Conservation (phyloP, 2,329 filamentous ascomycete species). For the Cladosporium oxysporum region DNA sequence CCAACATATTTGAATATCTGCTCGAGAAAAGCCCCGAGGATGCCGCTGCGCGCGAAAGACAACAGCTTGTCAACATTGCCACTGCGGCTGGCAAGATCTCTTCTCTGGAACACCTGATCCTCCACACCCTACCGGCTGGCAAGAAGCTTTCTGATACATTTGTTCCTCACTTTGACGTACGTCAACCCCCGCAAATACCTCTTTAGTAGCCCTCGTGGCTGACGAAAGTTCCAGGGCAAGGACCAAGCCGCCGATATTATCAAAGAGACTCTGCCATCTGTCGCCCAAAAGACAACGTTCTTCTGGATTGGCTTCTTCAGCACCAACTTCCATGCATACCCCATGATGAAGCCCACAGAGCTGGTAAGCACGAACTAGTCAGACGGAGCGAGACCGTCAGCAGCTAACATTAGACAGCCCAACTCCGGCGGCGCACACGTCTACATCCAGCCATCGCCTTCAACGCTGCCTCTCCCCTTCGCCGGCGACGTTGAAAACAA, state of each 20-base stretch:
- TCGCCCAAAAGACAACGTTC: conserved; percentile 27
- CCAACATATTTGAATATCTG: conserved; percentile 27
- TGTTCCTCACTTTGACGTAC: conserved; percentile 24
- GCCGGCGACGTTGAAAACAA: conserved; percentile 21
- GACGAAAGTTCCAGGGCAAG: conserved; percentile 16
- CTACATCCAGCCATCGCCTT: conserved; percentile 14
- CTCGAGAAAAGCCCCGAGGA: conserved; percentile 18
- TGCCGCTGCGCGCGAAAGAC: conserved; percentile 21
- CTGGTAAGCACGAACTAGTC: conserved; percentile 7
- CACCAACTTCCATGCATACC: conserved; percentile 20
- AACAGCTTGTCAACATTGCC: conserved; percentile 25
- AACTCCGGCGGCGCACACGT: conserved; percentile 17
- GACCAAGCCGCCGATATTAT: conserved; percentile 25
- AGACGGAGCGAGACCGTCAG: no score
- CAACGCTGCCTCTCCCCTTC: conserved; percentile 5
- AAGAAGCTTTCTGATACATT: conserved; percentile 17
- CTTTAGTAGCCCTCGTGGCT: not conserved
- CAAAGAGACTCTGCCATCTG: conserved; percentile 17
- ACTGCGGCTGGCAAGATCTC: conserved; percentile 20
- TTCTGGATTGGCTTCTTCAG: conserved; percentile 25
- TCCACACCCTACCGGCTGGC: conserved; percentile 21
- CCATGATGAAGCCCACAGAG: conserved; percentile 21
- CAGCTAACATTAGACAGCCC: not conserved
- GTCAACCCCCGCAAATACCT: not conserved
- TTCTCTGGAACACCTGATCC: conserved; percentile 23